phyloP scores from a whole-genome alignment of 208 protist species.

The Leishmania gerbilli region DNA sequence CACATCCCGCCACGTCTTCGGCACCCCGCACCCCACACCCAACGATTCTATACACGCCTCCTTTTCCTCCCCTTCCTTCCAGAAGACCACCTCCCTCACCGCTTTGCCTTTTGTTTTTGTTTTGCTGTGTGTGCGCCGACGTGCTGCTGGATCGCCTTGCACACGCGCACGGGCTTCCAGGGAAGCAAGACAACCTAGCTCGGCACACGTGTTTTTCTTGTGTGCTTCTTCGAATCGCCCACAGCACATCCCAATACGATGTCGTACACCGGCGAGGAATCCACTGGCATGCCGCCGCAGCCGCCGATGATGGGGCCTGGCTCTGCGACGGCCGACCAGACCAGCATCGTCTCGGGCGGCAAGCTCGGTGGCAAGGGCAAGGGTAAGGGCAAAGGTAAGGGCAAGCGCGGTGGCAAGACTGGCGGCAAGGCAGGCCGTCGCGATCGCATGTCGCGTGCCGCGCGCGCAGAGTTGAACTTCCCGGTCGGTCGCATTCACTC shows the following conservation, averaged over 20 bases:
- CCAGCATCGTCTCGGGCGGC: constrained; percentile 85
- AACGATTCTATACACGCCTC: not conserved
- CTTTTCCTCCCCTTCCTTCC: not conserved
- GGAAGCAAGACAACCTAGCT: not conserved
- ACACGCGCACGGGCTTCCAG: not conserved
- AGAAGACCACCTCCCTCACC: not conserved
- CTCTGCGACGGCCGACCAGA: constrained; percentile 83
- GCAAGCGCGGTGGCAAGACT: constrained; percentile 90
- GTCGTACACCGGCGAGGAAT: constrained; percentile 72
- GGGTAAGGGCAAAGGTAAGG: constrained; percentile 75
- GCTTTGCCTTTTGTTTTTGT: no score
- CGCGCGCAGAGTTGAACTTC: constrained; percentile 93
- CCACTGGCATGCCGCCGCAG: constrained; percentile 29
- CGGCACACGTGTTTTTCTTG: not conserved
- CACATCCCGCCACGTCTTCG: not conserved
- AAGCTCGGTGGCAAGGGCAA: constrained; percentile 88
- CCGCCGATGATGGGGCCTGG: constrained; percentile 69
- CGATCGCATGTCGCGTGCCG: constrained; percentile 86
- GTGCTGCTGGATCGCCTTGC: not conserved
- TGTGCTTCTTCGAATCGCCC: not conserved
- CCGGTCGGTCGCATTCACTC: constrained; percentile 99
- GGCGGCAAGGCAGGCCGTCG: constrained; percentile 87
- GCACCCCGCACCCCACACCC: not conserved
- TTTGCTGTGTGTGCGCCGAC: not conserved
- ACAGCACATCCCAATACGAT: constrained; percentile 29